phyloP scores from a whole-genome alignment of 179 eudicot species.

The Carnegiea gigantea region DNA sequence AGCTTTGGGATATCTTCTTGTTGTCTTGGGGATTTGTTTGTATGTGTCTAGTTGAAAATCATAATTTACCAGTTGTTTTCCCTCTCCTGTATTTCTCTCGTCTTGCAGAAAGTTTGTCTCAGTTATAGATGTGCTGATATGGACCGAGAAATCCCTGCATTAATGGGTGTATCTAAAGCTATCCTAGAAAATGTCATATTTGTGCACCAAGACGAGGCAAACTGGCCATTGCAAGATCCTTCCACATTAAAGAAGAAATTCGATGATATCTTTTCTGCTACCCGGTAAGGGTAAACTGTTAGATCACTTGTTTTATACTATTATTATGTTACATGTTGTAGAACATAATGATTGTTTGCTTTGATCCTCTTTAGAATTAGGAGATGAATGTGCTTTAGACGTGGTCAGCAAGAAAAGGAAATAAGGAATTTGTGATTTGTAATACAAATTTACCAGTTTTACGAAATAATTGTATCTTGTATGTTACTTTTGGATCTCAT shows the following conservation, averaged over 20 bases:
- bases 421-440: neutral
- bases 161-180: conserved; percentile 98
- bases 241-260: conserved; percentile 93
- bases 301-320: neutral
- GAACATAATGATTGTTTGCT: neutral
- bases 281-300: conserved; percentile 47
- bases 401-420: neutral
- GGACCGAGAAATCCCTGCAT: conserved; percentile 98
- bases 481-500: neutral
- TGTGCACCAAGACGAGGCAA: conserved; percentile 99
- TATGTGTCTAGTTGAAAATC: neutral
- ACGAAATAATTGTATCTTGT: neutral
- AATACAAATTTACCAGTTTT: neutral
- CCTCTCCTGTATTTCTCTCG: conserved; percentile 16
- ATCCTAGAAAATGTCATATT: conserved; percentile 95
- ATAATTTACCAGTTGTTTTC: neutral
- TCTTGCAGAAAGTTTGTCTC: conserved; percentile 89
- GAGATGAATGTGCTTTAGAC: neutral
- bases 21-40: neutral
- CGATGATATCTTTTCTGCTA: conserved; percentile 97
- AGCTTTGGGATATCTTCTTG: neutral
- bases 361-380: conserved; percentile 1
- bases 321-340: conserved; percentile 3
- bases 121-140: conserved; percentile 99
- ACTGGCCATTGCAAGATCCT: conserved; percentile 98